Evolutionary conservation across 108 stramenopile species (phyloP).

Genomic region (Skeletonema tropicum): DNA sequence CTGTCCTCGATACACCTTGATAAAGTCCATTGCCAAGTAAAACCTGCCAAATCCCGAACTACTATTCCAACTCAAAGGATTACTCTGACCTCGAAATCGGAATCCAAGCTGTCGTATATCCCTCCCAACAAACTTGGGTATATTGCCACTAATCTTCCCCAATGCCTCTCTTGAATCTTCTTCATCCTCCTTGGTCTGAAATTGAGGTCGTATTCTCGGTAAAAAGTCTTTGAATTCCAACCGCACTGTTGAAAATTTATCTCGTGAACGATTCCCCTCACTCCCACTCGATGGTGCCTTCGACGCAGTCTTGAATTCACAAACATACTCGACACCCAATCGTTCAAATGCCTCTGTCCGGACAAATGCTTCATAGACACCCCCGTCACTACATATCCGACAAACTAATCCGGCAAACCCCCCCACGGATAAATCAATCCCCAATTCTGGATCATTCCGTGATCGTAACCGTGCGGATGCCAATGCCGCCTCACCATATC

Average conservation of each 20-base stretch:
- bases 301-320: conserved; percentile 68
- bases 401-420: conserved; percentile 83
- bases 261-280: conserved; percentile 57
- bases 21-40: conserved; percentile 79
- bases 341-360: conserved; percentile 69
- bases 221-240: conserved; percentile 57
- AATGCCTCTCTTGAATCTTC: conserved; percentile 18
- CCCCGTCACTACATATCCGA: conserved; percentile 76
- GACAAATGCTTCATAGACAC: conserved; percentile 78
- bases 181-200: conserved; percentile 40
- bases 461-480: conserved; percentile 71
- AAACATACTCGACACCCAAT: conserved; percentile 82
- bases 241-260: conserved; percentile 68
- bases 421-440: conserved; percentile 65
- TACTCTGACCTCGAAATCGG: conserved; percentile 63
- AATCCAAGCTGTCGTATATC: conserved; percentile 84
- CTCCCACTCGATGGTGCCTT: conserved; percentile 40
- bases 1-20: conserved; percentile 79
- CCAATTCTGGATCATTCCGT: conserved; percentile 67
- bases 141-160: conserved; percentile 20
- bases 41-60: conserved; percentile 51
- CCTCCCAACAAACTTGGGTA: conserved; percentile 61
- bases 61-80: conserved; percentile 17
- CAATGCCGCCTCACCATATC: conserved; percentile 70
- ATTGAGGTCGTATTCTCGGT: conserved; percentile 48